Evolutionary conservation across 2,329 filamentous ascomycete species (phyloP), one percentile per base, ranked within the genome.

Genomic region (Ophiocordyceps sinensis): DNA sequence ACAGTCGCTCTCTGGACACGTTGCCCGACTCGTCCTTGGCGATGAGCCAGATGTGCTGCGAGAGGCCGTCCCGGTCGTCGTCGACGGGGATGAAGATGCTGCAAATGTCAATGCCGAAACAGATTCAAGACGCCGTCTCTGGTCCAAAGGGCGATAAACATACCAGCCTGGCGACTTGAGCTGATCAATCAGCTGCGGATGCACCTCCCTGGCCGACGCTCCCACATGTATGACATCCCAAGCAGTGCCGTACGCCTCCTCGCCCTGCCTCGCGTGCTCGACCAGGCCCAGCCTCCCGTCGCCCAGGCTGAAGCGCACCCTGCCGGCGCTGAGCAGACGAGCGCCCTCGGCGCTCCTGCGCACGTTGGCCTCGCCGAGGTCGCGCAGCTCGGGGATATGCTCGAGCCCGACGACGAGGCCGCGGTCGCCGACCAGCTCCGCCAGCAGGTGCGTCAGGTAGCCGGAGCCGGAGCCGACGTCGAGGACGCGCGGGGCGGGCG

Each of bases 201-300:
- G 88, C 41, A 94, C 63, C 53, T 77, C 73, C 21, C 65, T 72
- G 0, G 89, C 89, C 8, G 86, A 84, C 1, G 91, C 91, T 0
- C 91, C 91, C 3, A 96, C 91, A 57, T 96, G 91, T 44, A 98
- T 96, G 3, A 84, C 88, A 68, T 96, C 86, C 70, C 89, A 98
- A 0, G 77, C 71, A 28, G 59, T 62, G 45, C 63, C 68, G 12
- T 66, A 62, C 42, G 67, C 67, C 6, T 67, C 68, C 36, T 61
- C 59, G 2, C 64, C 74, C 52, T 53, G 63, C 43, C 62, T 53
- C 1, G 54, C 46, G 11, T 53, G 49, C 50, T 70, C 72, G 2
- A 68, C 53, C 41, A 73, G 81, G 1, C 82, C 82, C 46, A 73
- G 69, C 5, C 83, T 62, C 2, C 82, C 83, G 62, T 95, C 88